Percentiles rank a stretch among this genome's conserved stretches.
phyloP scores from a whole-genome alignment of 129 eudicot species.

The Smallanthus sonchifolius region DNA sequence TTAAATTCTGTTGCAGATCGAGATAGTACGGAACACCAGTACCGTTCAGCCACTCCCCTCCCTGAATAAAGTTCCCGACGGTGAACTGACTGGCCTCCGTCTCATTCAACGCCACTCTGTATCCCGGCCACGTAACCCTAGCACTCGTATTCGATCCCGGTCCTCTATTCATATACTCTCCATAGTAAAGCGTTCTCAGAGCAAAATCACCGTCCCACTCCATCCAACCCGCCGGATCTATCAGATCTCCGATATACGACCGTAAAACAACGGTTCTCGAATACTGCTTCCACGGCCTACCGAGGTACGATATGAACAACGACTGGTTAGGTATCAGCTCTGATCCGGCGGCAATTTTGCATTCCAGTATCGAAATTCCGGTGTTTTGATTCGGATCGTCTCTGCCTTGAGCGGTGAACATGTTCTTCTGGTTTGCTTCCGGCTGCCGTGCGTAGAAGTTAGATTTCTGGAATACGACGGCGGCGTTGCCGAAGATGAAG shows the following conservation, averaged over 20 bases:
- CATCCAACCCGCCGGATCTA: constrained; percentile 59
- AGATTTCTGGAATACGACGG: constrained; percentile 67
- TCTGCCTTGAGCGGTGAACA: constrained; percentile 84
- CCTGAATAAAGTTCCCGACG: constrained; percentile 62
- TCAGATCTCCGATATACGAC: constrained; percentile 40
- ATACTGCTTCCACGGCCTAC: constrained; percentile 71
- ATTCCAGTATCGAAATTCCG: constrained; percentile 60
- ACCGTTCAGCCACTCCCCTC: constrained; percentile 48
- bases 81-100: constrained; percentile 60
- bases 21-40: constrained; percentile 45
- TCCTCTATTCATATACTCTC: constrained; percentile 75
- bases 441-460: constrained; percentile 75
- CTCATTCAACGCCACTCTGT: constrained; percentile 27
- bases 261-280: constrained; percentile 54
- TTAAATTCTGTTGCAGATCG: constrained; percentile 21
- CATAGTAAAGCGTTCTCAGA: constrained; percentile 49
- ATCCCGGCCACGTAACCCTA: constrained; percentile 86
- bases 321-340: constrained; percentile 51
- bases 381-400: constrained; percentile 83
- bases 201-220: constrained; percentile 68
- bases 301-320: constrained; percentile 49
- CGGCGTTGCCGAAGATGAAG: constrained; percentile 77
- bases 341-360: constrained; percentile 74
- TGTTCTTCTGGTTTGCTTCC: constrained; percentile 46
- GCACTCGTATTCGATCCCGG: constrained; percentile 62